Evolutionary conservation across 2,329 filamentous ascomycete genomes (phyloP).

Genomic region (Tothia fuscella): DNA sequence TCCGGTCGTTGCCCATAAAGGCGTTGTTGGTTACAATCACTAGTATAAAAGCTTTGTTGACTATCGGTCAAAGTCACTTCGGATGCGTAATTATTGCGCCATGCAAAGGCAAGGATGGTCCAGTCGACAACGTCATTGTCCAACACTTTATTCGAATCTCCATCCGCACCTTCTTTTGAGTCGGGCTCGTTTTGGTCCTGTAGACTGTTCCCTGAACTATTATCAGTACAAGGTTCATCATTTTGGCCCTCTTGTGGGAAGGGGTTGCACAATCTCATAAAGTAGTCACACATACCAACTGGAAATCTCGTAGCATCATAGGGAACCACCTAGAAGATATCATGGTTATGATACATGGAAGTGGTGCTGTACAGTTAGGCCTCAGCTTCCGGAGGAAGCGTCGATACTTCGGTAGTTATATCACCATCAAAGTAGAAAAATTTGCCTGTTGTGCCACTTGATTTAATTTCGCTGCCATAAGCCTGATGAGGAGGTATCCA

Average conservation of each 20-base stretch:
- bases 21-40: neutral
- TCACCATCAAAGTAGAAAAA: constrained; percentile 7
- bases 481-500: constrained; percentile 4
- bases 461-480: constrained; percentile 7
- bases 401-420: neutral
- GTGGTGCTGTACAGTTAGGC: constrained; percentile 1
- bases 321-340: constrained; percentile 8
- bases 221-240: too few relatives aligned
- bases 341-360: constrained; percentile 7
- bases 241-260: too few relatives aligned
- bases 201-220: constrained; percentile 4
- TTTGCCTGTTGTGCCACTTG: neutral
- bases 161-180: constrained; percentile 5
- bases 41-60: too few relatives aligned
- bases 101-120: constrained; percentile 5
- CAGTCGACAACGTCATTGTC: neutral
- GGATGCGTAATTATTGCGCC: neutral
- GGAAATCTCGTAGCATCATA: constrained; percentile 4
- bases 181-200: neutral
- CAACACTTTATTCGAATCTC: neutral
- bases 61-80: constrained; percentile 7
- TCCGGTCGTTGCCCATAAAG: constrained; percentile 8
- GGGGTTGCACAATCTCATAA: too few relatives aligned
- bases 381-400: neutral
- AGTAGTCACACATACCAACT: too few relatives aligned